phyloP scores from a whole-genome alignment of 352 stramenopile genomes.

The Phytophthora podocarpi region DNA sequence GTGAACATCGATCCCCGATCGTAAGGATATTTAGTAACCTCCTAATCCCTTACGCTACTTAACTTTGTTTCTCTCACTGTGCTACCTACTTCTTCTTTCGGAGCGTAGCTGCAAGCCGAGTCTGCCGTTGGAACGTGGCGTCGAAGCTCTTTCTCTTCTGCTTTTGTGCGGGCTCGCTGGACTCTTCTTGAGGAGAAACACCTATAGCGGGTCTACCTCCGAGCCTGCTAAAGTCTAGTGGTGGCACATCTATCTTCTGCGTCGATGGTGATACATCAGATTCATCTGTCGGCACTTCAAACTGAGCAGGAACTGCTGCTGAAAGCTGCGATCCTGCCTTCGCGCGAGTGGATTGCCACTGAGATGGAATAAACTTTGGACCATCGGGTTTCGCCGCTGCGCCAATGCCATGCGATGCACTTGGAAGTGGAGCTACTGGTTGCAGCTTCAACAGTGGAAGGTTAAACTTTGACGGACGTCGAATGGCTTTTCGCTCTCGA shows the following conservation, averaged over 20 bases:
- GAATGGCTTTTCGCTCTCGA: conserved; percentile 12
- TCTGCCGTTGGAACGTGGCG: conserved; percentile 52
- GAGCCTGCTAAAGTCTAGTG: conserved; percentile 38
- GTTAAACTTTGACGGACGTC: conserved; percentile 25
- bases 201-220: conserved; percentile 1
- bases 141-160: conserved; percentile 53
- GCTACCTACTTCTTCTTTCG: conserved; percentile 45
- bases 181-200: conserved; percentile 2
- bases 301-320: conserved; percentile 6
- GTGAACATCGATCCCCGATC: conserved; percentile 14
- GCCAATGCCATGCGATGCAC: conserved; percentile 2
- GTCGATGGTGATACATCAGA: conserved; percentile 6
- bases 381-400: conserved; percentile 7
- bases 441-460: conserved; percentile 28
- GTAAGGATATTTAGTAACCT: conserved; percentile 18
- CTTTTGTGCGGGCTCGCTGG: conserved; percentile 30
- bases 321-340: conserved; percentile 26
- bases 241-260: conserved; percentile 20
- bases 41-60: conserved; percentile 16
- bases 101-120: conserved; percentile 55
- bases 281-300: background rate
- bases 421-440: conserved; percentile 20
- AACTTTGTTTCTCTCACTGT: background rate
- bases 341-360: conserved; percentile 71
- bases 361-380: conserved; percentile 32